Evolutionary conservation across 140 eudicot species (phyloP).

Genomic region (Flaveria floridana): DNA sequence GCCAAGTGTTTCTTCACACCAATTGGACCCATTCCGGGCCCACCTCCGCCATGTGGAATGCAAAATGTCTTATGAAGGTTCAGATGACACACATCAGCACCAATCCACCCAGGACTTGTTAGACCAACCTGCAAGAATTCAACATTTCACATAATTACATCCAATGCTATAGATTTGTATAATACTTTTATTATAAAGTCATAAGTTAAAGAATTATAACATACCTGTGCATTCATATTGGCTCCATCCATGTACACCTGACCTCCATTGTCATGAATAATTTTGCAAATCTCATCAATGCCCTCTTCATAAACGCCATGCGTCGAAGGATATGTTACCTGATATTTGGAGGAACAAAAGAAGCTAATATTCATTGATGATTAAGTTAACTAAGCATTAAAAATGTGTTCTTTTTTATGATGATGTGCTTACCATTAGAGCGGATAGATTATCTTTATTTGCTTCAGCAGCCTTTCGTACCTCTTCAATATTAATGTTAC

Average conservation of each 20-base stretch:
- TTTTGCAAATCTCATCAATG: slow-evolving; percentile 92
- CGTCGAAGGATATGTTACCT: slow-evolving; percentile 98
- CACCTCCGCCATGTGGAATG: slow-evolving; percentile 99
- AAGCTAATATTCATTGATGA: background rate
- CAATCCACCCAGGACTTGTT: slow-evolving; percentile 93
- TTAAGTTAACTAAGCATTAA: background rate
- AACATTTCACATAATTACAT: slow-evolving; percentile 2
- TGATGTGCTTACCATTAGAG: slow-evolving; percentile 66
- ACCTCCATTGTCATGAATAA: slow-evolving; percentile 95
- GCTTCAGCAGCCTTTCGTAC: slow-evolving; percentile 87
- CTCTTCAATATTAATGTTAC: slow-evolving; percentile 89
- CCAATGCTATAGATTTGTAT: slow-evolving; percentile 8
- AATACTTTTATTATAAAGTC: background rate
- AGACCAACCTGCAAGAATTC: slow-evolving; percentile 75
- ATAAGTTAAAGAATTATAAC: background rate
- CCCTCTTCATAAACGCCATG: slow-evolving; percentile 99
- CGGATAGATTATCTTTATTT: slow-evolving; percentile 73
- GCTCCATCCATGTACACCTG: slow-evolving; percentile 99
- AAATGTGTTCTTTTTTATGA: background rate
- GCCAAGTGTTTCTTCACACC: slow-evolving; percentile 98
- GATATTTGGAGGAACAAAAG: slow-evolving; percentile 1
- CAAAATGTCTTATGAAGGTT: slow-evolving; percentile 98
- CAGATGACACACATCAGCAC: slow-evolving; percentile 99
- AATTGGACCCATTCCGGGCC: slow-evolving; percentile 99
- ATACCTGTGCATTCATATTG: slow-evolving; percentile 98